Evolutionary conservation across 75 land plant species (phyloP), one percentile per base, ranked within the genome.

Genomic region (Sequoiadendron giganteum): DNA sequence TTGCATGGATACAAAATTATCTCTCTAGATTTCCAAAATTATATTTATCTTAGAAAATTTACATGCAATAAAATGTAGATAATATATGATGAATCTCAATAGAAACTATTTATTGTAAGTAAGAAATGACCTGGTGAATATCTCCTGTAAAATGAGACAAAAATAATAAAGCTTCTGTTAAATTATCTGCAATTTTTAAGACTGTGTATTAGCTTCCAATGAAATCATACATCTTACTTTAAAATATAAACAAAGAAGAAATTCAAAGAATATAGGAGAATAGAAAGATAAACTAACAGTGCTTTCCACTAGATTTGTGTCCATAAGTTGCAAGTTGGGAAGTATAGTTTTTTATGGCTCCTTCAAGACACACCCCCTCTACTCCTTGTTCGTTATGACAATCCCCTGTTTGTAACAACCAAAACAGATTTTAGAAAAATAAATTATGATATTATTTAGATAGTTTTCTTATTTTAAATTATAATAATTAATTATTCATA

Each of bases 291-390:
- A n/a, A 28, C 52, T 45, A 13, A 30, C 56, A 8, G 5, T 81
- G 39, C 1, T 81, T 43, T 2, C 49, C 86, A 10, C 1, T 3
- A 16, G 36, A 36, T 10, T 83, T 42, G 15, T 43, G 49, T 83
- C 49, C 86, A 79, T 92, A 93, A 68, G 72, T 85, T 40, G 89
- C 88, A 85, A 95, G 95, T 87, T 95, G 96, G 14, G 56, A 54
- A 8, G 97, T 94, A 87, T 95, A 95, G 61, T 96, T 96, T 52
- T 90, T 86, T 21, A 96, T 92, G 76, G 97, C 98, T 5, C 95
- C 98, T 49, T 94, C 91, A 34, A 94, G 95, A 86, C 98, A 96
- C 86, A 91, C 86, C 15, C 89, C 95, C 47, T 89, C 42, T 10
- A 84, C 83, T n/a, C 94, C 94, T 85, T 86, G 54, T 40, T 90